These are phyloP conservation scores for Fraxinus greggii DNA, from an alignment of 305 asterid genomes.

Conservation along the genomic window DNA sequence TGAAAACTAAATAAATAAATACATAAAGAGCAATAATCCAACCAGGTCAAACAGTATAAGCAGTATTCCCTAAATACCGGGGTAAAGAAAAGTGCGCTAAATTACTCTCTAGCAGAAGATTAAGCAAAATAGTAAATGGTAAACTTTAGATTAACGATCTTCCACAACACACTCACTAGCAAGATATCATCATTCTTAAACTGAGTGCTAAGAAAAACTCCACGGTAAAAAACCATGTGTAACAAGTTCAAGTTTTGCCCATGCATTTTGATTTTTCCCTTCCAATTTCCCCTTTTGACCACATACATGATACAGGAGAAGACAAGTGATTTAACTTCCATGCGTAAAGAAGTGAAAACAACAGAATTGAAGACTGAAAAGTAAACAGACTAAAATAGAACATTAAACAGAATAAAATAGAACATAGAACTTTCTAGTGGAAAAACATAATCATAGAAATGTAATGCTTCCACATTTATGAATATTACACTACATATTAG, in stretches of 20 bases:
- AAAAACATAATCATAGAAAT: not conserved
- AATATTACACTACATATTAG: not conserved
- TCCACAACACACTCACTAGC: not conserved
- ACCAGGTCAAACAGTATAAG: not conserved
- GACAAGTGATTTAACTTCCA: not conserved
- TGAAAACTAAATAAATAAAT: not conserved
- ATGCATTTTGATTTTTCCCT: not conserved
- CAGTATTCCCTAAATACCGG: not conserved
- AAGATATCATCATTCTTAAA: not conserved
- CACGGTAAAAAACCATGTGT: not conserved
- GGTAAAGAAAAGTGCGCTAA: not conserved
- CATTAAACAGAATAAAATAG: not conserved
- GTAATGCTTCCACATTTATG: not conserved
- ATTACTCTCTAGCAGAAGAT: not conserved
- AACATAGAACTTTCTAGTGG: not conserved
- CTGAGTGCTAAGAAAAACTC: not conserved
- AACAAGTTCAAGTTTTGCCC: not conserved
- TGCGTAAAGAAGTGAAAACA: not conserved
- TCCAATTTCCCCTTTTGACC: not conserved
- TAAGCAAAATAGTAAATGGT: not conserved
- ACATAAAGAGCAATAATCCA: not conserved
- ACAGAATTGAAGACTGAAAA: not conserved
- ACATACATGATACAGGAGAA: not conserved
- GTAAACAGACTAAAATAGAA: not conserved
- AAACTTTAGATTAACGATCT: not conserved